Base-by-base conservation (phyloP, 768 basidiomycete species). In the Trichaptum fuscoviolaceum region DNA sequence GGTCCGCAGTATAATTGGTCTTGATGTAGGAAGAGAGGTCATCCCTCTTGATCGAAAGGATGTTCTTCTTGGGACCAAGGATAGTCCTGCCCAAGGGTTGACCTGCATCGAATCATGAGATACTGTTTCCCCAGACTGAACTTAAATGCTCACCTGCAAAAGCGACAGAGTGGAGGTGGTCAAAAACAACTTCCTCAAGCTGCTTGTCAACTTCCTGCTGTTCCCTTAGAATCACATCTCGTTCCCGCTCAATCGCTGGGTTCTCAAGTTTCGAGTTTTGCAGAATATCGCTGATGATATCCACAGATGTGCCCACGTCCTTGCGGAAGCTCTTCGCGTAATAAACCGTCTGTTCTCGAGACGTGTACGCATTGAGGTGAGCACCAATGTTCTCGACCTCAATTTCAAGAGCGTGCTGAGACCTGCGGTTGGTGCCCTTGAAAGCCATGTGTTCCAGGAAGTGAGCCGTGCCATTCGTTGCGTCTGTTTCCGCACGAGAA, bases 191-290 rank as follows among this genome's bases (percentile, higher is more conserved):
- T 78, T 99, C 97, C 81, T 98, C 96, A 63, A 92, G 79, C 82
- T 97, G 95, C 82, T 99, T 99, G 80, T 97, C 95, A 34, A 99
- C 97, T 81, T 99, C 97, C 81, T 98, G 93, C 81, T 97, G 96
- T 77, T 99, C 97, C 69, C 97, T 85, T 65, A 99, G 78, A 71
- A 99, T 99, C 57, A 99, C 96, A 76, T 96, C 95, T 58, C 96
- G 87, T 81, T 99, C 97, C 70, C 96, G 83, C 80, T 99, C 97
- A 71, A 99, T 88, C 0, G 96, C 95, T 27, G 83, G 70, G 64
- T 77, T 78, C 75, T 99, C 97, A 63, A 99, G 84, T 81, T 95
- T 98, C 35, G 93, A 95, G 79, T 96, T 96, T 77, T 97, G 95
- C 58, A 99, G 85, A 73, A 99, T 99, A 78, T 99, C 97, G 73